Evolutionary conservation across 805 yeast genomes (phyloP).

Genomic region (Kockiozyma suomiensis): DNA sequence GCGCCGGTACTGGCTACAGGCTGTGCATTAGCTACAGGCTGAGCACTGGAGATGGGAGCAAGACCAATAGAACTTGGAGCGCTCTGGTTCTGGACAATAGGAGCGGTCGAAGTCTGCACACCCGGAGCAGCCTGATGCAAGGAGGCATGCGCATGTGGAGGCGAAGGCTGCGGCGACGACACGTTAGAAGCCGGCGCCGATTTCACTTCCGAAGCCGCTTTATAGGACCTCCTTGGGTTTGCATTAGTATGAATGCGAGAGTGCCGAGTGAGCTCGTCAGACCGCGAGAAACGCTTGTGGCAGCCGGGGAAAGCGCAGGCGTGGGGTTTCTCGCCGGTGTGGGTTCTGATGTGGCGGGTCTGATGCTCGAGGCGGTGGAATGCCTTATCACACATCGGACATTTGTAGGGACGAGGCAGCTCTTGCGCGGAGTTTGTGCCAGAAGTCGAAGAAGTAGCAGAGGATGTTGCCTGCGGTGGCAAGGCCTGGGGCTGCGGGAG

Average conservation of each 20-base stretch:
- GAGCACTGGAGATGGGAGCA: too few species aligned
- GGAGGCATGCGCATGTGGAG: slow-evolving; percentile 24
- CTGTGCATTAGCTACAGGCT: neutral
- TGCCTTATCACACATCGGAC: slow-evolving; percentile 82
- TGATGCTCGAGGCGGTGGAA: slow-evolving; percentile 89
- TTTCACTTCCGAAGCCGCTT: slow-evolving; percentile 5
- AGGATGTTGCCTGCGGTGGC: too few species aligned
- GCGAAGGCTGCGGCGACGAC: slow-evolving; percentile 29
- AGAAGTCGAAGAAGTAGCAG: too few species aligned
- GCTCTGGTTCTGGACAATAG: neutral
- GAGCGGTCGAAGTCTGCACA: neutral
- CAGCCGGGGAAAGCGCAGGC: slow-evolving; percentile 85
- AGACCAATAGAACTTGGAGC: too few species aligned
- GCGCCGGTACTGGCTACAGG: slow-evolving; percentile 10
- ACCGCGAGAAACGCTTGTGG: slow-evolving; percentile 72
- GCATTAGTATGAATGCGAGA: slow-evolving; percentile 67
- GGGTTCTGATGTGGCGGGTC: slow-evolving; percentile 87
- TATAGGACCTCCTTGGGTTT: slow-evolving; percentile 40
- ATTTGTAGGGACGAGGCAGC: slow-evolving; percentile 71
- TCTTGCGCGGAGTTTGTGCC: slow-evolving; percentile 32
- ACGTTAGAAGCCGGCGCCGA: slow-evolving; percentile 24
- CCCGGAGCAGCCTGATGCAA: neutral
- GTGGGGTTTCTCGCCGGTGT: slow-evolving; percentile 92
- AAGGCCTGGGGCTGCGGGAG: slow-evolving; percentile 11
- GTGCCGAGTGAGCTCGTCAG: slow-evolving; percentile 87